A percentile compares a stretch with the other conserved stretches of the same genome.
Conservation (phyloP, 2,329 filamentous ascomycete genomes). For the Xylaria sp. region DNA sequence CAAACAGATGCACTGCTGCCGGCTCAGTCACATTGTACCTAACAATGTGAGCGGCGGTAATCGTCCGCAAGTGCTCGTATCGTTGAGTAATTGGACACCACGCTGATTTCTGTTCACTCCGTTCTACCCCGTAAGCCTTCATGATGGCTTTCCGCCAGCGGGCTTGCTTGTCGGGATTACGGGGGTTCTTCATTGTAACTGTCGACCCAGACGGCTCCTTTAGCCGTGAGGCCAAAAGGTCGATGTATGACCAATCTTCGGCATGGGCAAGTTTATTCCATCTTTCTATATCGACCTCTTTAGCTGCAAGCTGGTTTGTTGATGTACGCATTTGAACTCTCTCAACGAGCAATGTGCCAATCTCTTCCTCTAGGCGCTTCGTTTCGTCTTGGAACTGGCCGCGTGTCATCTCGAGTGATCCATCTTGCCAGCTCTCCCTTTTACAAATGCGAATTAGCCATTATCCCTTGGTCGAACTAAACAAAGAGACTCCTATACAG, state of each 20-base stretch:
- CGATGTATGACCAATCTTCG: slow-evolving; percentile 20
- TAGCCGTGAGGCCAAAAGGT: slow-evolving; percentile 1
- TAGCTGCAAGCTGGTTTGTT: slow-evolving; percentile 1
- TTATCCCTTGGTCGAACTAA: background rate
- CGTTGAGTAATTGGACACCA: slow-evolving; percentile 19
- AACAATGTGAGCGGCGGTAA: slow-evolving; percentile 26
- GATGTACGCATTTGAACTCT: slow-evolving; percentile 6
- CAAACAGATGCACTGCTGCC: slow-evolving; percentile 23
- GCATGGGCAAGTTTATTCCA: slow-evolving; percentile 13
- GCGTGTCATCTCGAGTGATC: slow-evolving; percentile 16
- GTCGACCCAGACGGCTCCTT: slow-evolving; percentile 15
- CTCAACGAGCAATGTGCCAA: background rate
- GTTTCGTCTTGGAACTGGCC: slow-evolving; percentile 12
- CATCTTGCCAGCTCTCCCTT: slow-evolving; percentile 8
- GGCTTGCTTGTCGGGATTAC: slow-evolving; percentile 14
- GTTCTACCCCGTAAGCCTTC: slow-evolving; percentile 17
- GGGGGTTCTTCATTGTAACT: slow-evolving; percentile 12
- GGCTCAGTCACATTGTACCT: slow-evolving; percentile 26
- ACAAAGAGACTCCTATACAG: no score
- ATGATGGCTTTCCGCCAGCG: slow-evolving; percentile 23
- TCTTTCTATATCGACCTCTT: background rate
- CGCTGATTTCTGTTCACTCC: background rate
- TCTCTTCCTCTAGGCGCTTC: background rate
- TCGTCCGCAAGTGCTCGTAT: background rate
- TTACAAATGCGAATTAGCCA: background rate